Conservation (phyloP, 768 basidiomycete species). For the Hericium erinaceus region DNA sequence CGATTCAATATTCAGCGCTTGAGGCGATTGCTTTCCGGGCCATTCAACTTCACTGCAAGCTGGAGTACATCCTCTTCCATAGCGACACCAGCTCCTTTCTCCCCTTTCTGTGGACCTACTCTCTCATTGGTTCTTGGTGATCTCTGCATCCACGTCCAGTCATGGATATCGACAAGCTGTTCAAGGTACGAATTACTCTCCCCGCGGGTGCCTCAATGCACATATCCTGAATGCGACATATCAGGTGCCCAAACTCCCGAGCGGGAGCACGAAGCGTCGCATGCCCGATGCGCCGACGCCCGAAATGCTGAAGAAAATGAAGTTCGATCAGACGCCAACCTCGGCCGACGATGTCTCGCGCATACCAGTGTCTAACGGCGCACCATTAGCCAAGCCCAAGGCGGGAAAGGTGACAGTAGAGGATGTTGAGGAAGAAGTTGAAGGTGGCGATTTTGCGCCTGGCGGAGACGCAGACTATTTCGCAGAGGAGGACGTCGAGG, state of each 20-base stretch:
- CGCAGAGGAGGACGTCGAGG: conserved; percentile 85
- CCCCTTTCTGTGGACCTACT: no score
- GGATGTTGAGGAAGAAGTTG: conserved; percentile 37
- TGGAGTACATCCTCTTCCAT: no score
- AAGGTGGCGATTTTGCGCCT: conserved; percentile 53
- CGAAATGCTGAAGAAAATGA: conserved; percentile 79
- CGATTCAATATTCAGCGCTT: no score
- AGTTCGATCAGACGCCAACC: conserved; percentile 32
- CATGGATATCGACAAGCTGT: conserved; percentile 44
- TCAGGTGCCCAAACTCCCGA: conserved; percentile 64
- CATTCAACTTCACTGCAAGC: no score
- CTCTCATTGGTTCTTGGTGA: no score
- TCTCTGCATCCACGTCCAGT: not conserved
- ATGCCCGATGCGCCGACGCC: conserved; percentile 69
- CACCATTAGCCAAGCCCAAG: conserved; percentile 19
- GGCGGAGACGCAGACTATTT: conserved; percentile 89
- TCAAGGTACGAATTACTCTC: conserved; percentile 28
- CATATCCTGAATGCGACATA: not conserved
- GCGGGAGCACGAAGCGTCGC: conserved; percentile 58
- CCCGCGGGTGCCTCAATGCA: not conserved
- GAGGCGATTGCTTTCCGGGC: no score
- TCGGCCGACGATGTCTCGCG: not conserved
- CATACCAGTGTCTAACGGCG: conserved; percentile 4
- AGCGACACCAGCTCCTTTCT: no score
- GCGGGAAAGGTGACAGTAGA: conserved; percentile 42